Conservation (phyloP, 2,329 filamentous ascomycete genomes). For the Verticillium dahliae region DNA sequence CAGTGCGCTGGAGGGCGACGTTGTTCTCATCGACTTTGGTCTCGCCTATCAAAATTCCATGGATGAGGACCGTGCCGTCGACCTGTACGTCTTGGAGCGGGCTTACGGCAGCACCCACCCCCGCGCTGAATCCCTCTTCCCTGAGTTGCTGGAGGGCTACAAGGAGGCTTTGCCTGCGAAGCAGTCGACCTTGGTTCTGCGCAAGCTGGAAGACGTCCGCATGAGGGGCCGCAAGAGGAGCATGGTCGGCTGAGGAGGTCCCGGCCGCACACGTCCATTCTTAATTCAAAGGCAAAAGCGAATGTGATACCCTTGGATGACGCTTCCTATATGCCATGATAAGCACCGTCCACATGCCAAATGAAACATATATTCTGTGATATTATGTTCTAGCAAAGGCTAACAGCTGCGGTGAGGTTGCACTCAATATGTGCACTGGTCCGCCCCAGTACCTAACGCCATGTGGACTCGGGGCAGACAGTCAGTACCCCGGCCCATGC, state of each 20-base stretch:
- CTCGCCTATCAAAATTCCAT: constrained; percentile 73
- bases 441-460: background rate
- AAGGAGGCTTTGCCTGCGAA: constrained; percentile 55
- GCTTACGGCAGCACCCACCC: constrained; percentile 96
- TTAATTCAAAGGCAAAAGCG: constrained; percentile 2
- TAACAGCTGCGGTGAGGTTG: no score
- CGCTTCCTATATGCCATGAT: background rate
- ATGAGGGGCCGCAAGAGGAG: constrained; percentile 93
- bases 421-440: background rate
- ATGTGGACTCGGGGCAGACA: background rate
- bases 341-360: background rate
- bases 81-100: constrained; percentile 90
- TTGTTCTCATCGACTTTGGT: constrained; percentile 92
- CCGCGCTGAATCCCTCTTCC: constrained; percentile 69
- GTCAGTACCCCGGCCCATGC: background rate
- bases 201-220: constrained; percentile 82
- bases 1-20: constrained; percentile 54
- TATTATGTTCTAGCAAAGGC: no score
- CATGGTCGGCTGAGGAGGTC: constrained; percentile 68
- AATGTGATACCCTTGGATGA: constrained; percentile 8
- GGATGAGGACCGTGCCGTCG: constrained; percentile 91
- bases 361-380: no score
- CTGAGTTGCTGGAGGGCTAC: constrained; percentile 69
- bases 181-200: constrained; percentile 67
- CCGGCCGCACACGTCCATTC: constrained; percentile 15